Evolutionary conservation across 179 eudicot genomes (phyloP).

Genomic region (Silene vulgaris): DNA sequence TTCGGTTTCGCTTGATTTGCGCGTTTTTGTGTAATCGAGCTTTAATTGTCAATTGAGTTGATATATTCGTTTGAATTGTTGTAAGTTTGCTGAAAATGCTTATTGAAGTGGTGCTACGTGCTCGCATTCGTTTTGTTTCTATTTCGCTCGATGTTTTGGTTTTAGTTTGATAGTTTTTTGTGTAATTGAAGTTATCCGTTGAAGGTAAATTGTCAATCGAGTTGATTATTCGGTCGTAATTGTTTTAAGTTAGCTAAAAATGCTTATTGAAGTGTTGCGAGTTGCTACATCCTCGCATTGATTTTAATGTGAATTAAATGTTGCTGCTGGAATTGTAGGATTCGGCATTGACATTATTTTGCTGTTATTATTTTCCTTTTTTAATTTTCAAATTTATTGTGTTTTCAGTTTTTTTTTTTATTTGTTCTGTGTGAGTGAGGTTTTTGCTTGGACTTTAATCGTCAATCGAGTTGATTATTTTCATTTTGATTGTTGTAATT

Average conservation of each 20-base stretch:
- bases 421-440: background rate
- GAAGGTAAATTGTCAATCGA: background rate
- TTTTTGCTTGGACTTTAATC: conserved; percentile 1
- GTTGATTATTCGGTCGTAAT: background rate
- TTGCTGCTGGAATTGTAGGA: background rate
- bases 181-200: background rate
- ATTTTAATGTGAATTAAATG: background rate
- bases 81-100: background rate
- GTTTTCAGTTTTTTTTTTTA: background rate
- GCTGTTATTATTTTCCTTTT: too few species aligned
- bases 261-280: background rate
- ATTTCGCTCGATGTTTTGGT: conserved; percentile 24
- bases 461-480: background rate
- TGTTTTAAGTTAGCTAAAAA: background rate
- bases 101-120: background rate
- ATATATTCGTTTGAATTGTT: background rate
- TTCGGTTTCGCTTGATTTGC: conserved; percentile 12
- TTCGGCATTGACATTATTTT: background rate
- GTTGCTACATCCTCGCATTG: background rate
- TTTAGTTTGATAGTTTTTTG: background rate
- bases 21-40: background rate
- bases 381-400: too few species aligned
- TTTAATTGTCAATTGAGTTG: background rate
- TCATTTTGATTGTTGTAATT: background rate
- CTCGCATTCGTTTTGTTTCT: background rate